Evolutionary conservation across 148 eudicot species (phyloP).

Genomic region (Rhododendron simsii): DNA sequence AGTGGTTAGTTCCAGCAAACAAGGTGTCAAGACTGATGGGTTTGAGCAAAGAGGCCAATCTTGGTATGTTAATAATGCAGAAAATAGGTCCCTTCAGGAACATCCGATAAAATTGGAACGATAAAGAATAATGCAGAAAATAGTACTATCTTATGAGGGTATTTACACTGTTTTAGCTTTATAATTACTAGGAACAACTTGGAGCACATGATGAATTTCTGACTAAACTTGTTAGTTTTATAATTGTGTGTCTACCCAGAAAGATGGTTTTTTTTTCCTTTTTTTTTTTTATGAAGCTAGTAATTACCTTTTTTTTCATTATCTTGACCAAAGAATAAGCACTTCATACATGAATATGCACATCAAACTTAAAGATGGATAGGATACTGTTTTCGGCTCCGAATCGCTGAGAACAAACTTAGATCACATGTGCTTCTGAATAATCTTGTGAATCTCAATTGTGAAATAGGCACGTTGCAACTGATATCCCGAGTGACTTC

Average conservation of each 20-base stretch:
- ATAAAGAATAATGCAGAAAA: not conserved
- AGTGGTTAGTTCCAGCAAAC: slow-evolving; percentile 48
- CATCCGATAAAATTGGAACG: not conserved
- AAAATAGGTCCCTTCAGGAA: not conserved
- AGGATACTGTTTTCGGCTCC: no score
- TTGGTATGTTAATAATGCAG: slow-evolving; percentile 47
- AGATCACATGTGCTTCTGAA: not conserved
- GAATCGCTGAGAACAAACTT: not conserved
- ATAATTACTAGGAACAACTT: not conserved
- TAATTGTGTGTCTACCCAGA: not conserved
- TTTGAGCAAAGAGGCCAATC: slow-evolving; percentile 94
- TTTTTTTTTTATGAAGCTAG: not conserved
- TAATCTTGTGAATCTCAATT: not conserved
- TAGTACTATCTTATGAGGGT: not conserved
- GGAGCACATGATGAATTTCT: not conserved
- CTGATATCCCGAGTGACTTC: slow-evolving; percentile 93
- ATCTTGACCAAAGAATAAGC: not conserved
- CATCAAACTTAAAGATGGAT: not conserved
- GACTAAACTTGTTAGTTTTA: not conserved
- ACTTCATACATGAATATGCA: not conserved
- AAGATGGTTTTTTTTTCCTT: not conserved
- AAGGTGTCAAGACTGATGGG: slow-evolving; percentile 72
- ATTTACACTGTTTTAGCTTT: not conserved
- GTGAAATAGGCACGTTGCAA: slow-evolving; percentile 65
- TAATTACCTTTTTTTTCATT: not conserved